Conservation (phyloP, 345 rosid genomes). For the Arabis alpina region DNA sequence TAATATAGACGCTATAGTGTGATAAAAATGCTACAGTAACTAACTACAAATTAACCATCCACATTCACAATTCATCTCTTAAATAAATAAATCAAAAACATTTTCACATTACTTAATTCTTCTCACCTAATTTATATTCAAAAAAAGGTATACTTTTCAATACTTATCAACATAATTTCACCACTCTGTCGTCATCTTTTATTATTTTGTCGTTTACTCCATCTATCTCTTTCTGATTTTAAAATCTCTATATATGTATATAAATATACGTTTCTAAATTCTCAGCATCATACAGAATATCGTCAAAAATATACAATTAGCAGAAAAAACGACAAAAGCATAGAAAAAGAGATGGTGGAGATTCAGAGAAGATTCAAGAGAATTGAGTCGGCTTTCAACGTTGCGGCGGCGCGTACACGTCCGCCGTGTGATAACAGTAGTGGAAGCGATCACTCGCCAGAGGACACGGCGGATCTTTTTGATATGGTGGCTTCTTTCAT, state of each 20-base stretch:
- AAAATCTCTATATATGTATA: too few species aligned
- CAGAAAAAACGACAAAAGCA: too few species aligned
- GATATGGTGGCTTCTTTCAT: conserved; percentile 75
- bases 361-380: conserved; percentile 48
- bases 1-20: too few species aligned
- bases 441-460: conserved; percentile 65
- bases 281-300: conserved; percentile 24
- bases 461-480: conserved; percentile 53
- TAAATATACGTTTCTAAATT: conserved; percentile 27
- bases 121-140: neutral
- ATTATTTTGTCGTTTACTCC: conserved; percentile 37
- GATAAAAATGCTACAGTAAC: too few species aligned
- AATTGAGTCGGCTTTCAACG: conserved; percentile 51
- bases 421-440: conserved; percentile 66
- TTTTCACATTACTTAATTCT: conserved; percentile 7
- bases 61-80: neutral
- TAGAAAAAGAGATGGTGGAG: conserved; percentile 39
- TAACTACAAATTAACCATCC: conserved; percentile 3
- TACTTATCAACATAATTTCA: conserved; percentile 39
- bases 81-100: neutral
- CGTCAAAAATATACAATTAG: conserved; percentile 8
- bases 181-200: conserved; percentile 38
- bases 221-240: neutral
- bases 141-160: neutral
- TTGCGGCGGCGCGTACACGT: conserved; percentile 35